These are phyloP conservation scores for Wickerhamiella alocasiicola DNA, from an alignment of 805 yeast genomes.

Conservation along the genomic window DNA sequence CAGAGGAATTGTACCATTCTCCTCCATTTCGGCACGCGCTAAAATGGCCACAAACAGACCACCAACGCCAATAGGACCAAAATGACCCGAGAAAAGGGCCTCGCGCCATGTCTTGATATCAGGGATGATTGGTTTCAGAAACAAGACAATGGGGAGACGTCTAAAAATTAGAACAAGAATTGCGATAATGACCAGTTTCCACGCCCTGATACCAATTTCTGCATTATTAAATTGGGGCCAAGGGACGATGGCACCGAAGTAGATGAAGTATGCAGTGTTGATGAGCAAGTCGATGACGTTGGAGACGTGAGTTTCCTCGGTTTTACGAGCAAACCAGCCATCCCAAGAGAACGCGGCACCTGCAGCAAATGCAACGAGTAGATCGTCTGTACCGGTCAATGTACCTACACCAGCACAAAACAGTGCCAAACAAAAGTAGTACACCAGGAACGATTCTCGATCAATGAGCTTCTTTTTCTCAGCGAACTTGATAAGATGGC, in stretches of 20 bases:
- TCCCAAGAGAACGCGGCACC: conserved; percentile 94
- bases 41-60: conserved; percentile 75
- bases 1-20: conserved; percentile 42
- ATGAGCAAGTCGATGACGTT: conserved; percentile 77
- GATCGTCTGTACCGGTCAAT: conserved; percentile 77
- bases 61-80: conserved; percentile 95
- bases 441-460: conserved; percentile 77
- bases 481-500: conserved; percentile 63
- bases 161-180: conserved; percentile 62
- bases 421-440: conserved; percentile 69
- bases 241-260: conserved; percentile 83
- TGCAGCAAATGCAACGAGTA: conserved; percentile 79
- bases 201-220: conserved; percentile 49
- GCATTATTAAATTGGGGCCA: conserved; percentile 66
- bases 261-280: conserved; percentile 77
- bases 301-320: conserved; percentile 77
- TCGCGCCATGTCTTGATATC: conserved; percentile 88
- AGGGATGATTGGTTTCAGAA: conserved; percentile 66
- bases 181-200: conserved; percentile 71
- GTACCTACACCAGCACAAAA: conserved; percentile 85
- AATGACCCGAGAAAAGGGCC: conserved; percentile 87
- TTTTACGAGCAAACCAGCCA: conserved; percentile 71
- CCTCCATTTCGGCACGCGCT: conserved; percentile 61
- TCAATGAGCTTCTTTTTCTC: conserved; percentile 60
- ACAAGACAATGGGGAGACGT: conserved; percentile 70